Conservation (phyloP, 345 rosid genomes). For the Conringia planisiliqua region DNA sequence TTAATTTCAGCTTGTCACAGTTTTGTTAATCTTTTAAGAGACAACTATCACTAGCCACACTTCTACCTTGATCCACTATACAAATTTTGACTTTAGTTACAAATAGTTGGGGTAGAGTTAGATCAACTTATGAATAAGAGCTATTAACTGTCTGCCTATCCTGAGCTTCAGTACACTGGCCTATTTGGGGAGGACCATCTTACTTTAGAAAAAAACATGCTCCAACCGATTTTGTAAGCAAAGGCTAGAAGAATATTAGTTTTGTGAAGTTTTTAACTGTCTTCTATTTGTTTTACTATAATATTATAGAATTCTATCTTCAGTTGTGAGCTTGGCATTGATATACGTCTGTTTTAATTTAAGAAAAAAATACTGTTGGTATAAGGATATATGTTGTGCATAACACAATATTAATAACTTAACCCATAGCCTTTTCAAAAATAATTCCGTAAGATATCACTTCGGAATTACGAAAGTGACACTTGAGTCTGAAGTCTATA, state of each 20-base stretch:
- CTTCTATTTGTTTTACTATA: neutral
- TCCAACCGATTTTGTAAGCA: neutral
- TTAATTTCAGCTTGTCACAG: neutral
- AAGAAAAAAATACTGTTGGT: neutral
- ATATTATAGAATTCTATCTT: no score
- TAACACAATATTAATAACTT: slow-evolving; percentile 7
- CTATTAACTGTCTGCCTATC: neutral
- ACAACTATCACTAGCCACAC: neutral
- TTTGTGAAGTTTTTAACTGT: neutral
- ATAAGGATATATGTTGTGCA: slow-evolving; percentile 1
- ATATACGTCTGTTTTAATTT: slow-evolving; percentile 3
- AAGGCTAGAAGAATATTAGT: neutral
- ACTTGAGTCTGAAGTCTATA: slow-evolving; percentile 8
- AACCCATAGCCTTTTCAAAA: neutral
- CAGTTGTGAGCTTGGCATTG: slow-evolving; percentile 1
- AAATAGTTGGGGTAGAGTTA: neutral
- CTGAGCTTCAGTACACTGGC: neutral
- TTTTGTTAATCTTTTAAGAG: slow-evolving; percentile 21
- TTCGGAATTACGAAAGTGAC: slow-evolving; percentile 13
- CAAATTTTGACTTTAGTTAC: neutral
- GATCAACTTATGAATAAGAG: neutral
- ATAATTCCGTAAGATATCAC: slow-evolving; percentile 3
- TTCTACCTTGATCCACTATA: slow-evolving; percentile 14
- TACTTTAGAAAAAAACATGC: neutral
- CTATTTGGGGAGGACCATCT: neutral